Conservation (phyloP, 148 eudicot genomes). For the Nepenthes gracilis region DNA sequence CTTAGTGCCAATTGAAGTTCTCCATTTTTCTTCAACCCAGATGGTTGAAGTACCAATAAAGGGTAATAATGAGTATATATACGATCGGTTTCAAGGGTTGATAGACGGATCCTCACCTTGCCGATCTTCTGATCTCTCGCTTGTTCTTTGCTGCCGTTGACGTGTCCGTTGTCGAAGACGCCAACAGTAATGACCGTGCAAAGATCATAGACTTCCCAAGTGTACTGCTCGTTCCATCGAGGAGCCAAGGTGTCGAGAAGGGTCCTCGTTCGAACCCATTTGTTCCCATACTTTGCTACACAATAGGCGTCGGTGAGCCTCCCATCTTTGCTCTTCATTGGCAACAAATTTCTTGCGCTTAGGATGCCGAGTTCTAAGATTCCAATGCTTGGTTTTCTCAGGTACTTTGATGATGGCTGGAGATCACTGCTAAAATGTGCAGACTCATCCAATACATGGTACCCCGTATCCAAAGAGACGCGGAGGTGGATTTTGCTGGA, state of each 20-base stretch:
- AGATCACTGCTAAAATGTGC: constrained; percentile 92
- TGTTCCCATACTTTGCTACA: constrained; percentile 87
- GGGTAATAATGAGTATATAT: constrained; percentile 85
- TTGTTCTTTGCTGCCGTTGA: constrained; percentile 47
- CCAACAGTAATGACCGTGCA: constrained; percentile 89
- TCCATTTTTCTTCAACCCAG: constrained; percentile 78
- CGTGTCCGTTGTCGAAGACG: constrained; percentile 80
- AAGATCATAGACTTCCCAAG: constrained; percentile 91
- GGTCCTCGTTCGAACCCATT: constrained; percentile 92
- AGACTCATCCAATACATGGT: constrained; percentile 89
- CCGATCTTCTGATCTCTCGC: constrained; percentile 69
- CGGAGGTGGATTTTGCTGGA: constrained; percentile 69
- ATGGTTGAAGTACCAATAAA: constrained; percentile 50
- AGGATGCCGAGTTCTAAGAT: constrained; percentile 75
- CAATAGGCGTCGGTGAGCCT: constrained; percentile 79
- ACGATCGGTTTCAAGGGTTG: constrained; percentile 70
- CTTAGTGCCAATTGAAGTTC: constrained; percentile 81
- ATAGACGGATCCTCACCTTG: constrained; percentile 75
- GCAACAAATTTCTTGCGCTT: constrained; percentile 63
- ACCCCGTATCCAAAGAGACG: constrained; percentile 64
- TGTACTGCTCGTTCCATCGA: constrained; percentile 85
- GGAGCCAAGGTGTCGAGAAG: constrained; percentile 65
- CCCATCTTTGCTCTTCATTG: constrained; percentile 73
- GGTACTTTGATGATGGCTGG: constrained; percentile 69
- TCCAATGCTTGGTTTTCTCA: constrained; percentile 69